Percentiles rank a stretch among this genome's conserved stretches.
phyloP scores from a whole-genome alignment of 2,329 filamentous ascomycete genomes.

The Aspergillus fumigatiaffinis region DNA sequence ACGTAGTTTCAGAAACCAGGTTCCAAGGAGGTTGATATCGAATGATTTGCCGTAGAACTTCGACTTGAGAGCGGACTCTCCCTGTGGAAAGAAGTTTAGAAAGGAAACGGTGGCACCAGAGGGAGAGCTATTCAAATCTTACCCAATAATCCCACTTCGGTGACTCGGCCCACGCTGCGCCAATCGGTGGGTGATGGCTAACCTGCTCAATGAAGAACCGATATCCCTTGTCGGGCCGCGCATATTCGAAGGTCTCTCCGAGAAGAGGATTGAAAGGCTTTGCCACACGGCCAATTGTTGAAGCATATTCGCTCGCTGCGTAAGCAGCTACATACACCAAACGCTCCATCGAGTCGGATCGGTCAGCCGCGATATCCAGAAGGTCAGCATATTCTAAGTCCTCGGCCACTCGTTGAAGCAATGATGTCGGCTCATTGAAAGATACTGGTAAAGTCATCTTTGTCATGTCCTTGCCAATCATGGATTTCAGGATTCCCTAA shows the following conservation, averaged over 20 bases:
- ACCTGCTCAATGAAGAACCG: conserved; percentile 99
- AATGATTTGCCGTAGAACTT: conserved; percentile 98
- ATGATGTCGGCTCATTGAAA: conserved; percentile 95
- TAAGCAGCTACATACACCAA: conserved; percentile 94
- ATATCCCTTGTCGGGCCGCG: conserved; percentile 91
- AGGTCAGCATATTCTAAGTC: conserved; percentile 98
- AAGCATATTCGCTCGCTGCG: conserved; percentile 93
- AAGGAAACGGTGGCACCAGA: neutral
- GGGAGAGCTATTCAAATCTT: conserved; percentile 22
- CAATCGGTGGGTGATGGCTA: conserved; percentile 92
- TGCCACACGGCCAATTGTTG: conserved; percentile 91
- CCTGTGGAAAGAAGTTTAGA: conserved; percentile 44
- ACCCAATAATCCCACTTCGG: conserved; percentile 90
- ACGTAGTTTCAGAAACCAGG: conserved; percentile 88
- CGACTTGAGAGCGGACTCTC: conserved; percentile 89
- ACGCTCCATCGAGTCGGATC: conserved; percentile 81
- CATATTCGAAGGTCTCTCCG: conserved; percentile 96
- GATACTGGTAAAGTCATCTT: conserved; percentile 98
- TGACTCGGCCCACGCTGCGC: conserved; percentile 88
- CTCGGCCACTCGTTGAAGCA: conserved; percentile 90
- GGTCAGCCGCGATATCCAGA: conserved; percentile 80
- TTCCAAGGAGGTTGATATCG: conserved; percentile 92
- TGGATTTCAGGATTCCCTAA: conserved; percentile 93
- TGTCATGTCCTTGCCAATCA: conserved; percentile 99
- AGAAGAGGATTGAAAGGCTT: conserved; percentile 97